Percentiles rank a stretch among this genome's conserved stretches.
Conservation (phyloP, 169 alveolate species). For the Hammondia hammondi region DNA sequence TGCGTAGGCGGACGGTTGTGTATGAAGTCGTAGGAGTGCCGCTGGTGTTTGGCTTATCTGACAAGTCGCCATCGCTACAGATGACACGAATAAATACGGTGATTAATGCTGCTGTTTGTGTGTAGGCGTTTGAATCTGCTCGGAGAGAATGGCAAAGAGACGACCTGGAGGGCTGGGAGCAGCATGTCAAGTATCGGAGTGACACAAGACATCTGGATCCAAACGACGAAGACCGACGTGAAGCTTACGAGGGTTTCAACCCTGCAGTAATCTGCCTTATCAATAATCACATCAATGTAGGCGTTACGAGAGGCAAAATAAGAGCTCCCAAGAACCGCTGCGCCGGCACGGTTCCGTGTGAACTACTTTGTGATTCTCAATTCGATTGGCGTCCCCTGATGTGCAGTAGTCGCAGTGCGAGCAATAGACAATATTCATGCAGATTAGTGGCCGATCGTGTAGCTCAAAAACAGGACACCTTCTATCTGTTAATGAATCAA, state of each 20-base stretch:
- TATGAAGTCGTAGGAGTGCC: too few species aligned
- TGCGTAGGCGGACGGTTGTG: too few species aligned
- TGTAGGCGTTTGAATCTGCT: background rate
- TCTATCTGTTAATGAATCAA: background rate
- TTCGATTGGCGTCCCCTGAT: too few species aligned
- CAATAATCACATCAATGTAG: slow-evolving; percentile 40
- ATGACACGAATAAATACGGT: background rate
- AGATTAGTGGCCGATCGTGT: too few species aligned
- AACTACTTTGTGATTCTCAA: too few species aligned
- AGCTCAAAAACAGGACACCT: background rate
- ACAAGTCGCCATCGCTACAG: too few species aligned
- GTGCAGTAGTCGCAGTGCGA: too few species aligned
- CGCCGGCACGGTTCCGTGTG: too few species aligned
- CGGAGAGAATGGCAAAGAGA: slow-evolving; percentile 14
- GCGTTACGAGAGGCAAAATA: background rate
- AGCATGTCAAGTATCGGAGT: slow-evolving; percentile 37
- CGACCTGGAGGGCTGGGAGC: background rate
- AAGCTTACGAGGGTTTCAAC: slow-evolving; percentile 33
- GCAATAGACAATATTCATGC: too few species aligned
- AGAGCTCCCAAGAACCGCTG: background rate
- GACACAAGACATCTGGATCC: background rate
- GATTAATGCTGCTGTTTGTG: background rate
- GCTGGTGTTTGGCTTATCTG: too few species aligned
- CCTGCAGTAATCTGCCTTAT: background rate
- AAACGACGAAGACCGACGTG: background rate